phyloP scores from a whole-genome alignment of 306 rosid genomes.

The Lagenaria siceraria region DNA sequence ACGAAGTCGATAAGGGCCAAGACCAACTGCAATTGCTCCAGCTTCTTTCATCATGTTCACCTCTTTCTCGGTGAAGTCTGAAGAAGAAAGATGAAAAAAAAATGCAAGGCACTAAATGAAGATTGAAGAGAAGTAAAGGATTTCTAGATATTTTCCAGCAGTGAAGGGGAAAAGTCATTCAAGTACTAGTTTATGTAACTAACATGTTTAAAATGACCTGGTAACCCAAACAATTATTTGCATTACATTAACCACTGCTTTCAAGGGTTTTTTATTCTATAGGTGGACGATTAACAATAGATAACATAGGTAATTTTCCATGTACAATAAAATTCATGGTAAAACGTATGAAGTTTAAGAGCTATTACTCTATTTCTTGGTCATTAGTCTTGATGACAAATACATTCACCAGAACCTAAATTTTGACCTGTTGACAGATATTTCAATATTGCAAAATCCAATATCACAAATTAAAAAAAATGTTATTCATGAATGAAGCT shows the following conservation, averaged over 20 bases:
- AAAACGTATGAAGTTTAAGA: not conserved
- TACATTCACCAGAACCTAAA: not conserved
- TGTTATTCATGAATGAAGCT: not conserved
- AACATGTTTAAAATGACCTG: not conserved
- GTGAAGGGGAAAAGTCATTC: not conserved
- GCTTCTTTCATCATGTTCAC: slow-evolving; percentile 46
- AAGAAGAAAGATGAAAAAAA: not conserved
- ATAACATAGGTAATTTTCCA: not conserved
- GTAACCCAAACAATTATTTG: not conserved
- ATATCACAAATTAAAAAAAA: not conserved
- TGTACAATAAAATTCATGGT: not conserved
- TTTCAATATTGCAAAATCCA: not conserved
- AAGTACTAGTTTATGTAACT: not conserved
- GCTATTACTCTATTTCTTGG: not conserved
- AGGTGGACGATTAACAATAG: not conserved
- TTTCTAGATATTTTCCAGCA: not conserved
- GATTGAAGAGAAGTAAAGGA: not conserved
- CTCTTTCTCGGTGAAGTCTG: slow-evolving; percentile 85
- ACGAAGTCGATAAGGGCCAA: slow-evolving; percentile 74
- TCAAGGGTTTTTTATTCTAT: not conserved
- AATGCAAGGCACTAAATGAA: not conserved
- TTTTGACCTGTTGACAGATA: not conserved
- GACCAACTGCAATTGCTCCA: slow-evolving; percentile 69
- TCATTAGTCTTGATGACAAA: not conserved
- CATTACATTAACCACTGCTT: not conserved